Evolutionary conservation across 345 rosid genomes (phyloP).

Genomic region (Orychophragmus violaceus): DNA sequence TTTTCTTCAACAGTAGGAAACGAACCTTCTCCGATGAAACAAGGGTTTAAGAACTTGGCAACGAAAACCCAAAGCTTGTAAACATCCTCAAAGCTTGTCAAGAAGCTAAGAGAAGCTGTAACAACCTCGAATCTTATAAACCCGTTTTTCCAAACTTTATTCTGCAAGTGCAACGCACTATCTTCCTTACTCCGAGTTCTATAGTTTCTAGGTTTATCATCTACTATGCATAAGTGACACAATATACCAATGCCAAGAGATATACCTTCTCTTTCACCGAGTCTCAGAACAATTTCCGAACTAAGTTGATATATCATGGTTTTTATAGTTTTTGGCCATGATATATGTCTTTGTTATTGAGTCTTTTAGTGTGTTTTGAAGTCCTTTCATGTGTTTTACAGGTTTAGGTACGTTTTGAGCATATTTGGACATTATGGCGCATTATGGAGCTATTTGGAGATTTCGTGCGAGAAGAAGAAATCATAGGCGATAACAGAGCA

Average conservation of each 20-base stretch:
- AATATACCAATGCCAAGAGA: conserved; percentile 80
- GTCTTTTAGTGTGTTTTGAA: no score
- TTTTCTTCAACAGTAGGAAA: conserved; percentile 66
- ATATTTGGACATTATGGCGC: no score
- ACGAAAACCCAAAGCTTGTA: conserved; percentile 89
- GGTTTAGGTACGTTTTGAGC: no score
- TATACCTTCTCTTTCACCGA: conserved; percentile 84
- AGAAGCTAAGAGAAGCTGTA: conserved; percentile 86
- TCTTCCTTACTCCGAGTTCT: conserved; percentile 52
- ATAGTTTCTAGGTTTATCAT: conserved; percentile 46
- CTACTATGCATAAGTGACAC: conserved; percentile 73
- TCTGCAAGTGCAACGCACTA: no score
- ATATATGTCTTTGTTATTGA: no score
- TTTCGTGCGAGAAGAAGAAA: no score
- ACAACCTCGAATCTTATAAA: conserved; percentile 82
- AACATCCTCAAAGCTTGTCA: conserved; percentile 93
- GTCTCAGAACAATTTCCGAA: conserved; percentile 82
- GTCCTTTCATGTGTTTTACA: no score
- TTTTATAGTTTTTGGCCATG: no score
- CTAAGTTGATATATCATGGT: no score
- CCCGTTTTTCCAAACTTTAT: conserved; percentile 64
- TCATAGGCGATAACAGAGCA: no score
- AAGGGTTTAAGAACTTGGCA: conserved; percentile 75
- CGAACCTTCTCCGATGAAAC: conserved; percentile 56
- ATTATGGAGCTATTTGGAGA: no score